These are phyloP conservation scores for Moringa oleifera DNA, from an alignment of 345 rosid species.

Conservation along the genomic window DNA sequence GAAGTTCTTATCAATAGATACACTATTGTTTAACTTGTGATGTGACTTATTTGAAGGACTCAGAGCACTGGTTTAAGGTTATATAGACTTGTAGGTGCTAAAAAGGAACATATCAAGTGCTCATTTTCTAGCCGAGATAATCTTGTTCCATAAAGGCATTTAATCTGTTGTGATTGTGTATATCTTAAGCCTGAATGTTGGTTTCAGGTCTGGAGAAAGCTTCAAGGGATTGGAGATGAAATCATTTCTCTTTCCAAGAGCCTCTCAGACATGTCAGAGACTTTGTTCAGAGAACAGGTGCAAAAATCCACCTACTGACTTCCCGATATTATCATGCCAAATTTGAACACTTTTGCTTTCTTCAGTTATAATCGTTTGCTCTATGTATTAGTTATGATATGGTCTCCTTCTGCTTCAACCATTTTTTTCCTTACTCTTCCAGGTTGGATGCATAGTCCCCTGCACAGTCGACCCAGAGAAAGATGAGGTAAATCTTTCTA, in stretches of 20 bases:
- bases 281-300: conserved; percentile 56
- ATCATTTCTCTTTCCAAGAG: conserved; percentile 61
- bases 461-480: conserved; percentile 22
- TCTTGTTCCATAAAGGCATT: background rate
- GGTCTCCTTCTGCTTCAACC: background rate
- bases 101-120: background rate
- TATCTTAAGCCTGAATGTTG: conserved; percentile 3
- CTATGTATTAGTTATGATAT: no score
- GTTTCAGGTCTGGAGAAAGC: conserved; percentile 62
- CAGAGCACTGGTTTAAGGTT: no score
- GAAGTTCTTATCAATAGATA: background rate
- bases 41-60: no score
- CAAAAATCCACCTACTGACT: conserved; percentile 13
- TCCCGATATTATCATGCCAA: background rate
- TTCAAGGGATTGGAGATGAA: conserved; percentile 62
- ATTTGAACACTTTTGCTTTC: no score
- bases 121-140: background rate
- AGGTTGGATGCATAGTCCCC: conserved; percentile 22
- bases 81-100: background rate
- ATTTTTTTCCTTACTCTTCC: conserved; percentile 6
- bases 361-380: no score
- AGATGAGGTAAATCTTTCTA: conserved; percentile 28
- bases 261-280: conserved; percentile 54
- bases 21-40: no score
- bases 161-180: background rate